Percentiles rank a stretch among this genome's conserved stretches.
Evolutionary conservation across 305 asterid genomes (phyloP).

Genomic region (Solanum hybrid): DNA sequence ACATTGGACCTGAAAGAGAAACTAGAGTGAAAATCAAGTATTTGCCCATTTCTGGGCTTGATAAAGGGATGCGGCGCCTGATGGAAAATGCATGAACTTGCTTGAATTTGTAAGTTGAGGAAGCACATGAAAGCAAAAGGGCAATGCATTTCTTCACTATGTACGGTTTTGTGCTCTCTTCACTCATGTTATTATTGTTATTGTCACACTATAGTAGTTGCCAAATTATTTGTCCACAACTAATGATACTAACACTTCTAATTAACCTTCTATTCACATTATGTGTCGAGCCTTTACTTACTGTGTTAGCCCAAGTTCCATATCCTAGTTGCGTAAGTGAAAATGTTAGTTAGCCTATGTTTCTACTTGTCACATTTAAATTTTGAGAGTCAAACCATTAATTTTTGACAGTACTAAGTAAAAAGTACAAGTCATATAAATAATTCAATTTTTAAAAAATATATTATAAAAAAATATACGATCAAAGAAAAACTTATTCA

Average conservation of each 20-base stretch:
- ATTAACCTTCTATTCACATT: not conserved
- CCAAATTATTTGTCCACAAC: not conserved
- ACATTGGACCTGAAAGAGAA: slow-evolving; percentile 62
- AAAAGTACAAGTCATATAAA: no score
- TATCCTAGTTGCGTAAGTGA: not conserved
- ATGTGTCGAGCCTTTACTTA: not conserved
- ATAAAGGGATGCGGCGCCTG: slow-evolving; percentile 53
- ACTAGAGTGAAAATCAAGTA: slow-evolving; percentile 53
- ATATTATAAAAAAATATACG: no score
- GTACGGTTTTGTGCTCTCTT: slow-evolving; percentile 33
- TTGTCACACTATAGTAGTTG: not conserved
- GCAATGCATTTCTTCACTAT: slow-evolving; percentile 72
- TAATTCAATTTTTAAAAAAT: no score
- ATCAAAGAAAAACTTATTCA: not conserved
- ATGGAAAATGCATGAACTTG: slow-evolving; percentile 80
- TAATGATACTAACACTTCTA: not conserved
- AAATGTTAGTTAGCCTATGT: not conserved
- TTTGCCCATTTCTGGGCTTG: slow-evolving; percentile 58
- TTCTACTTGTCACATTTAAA: not conserved
- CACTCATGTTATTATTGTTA: not conserved
- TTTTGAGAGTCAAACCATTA: not conserved
- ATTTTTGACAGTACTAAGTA: no score
- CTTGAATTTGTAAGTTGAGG: slow-evolving; percentile 46
- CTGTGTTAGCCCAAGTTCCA: not conserved
- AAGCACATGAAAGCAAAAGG: slow-evolving; percentile 61